Percentiles rank a stretch among this genome's conserved stretches.
These are phyloP conservation scores for Pythium pyrilobum DNA, from an alignment of 352 stramenopile species.

Conservation along the genomic window DNA sequence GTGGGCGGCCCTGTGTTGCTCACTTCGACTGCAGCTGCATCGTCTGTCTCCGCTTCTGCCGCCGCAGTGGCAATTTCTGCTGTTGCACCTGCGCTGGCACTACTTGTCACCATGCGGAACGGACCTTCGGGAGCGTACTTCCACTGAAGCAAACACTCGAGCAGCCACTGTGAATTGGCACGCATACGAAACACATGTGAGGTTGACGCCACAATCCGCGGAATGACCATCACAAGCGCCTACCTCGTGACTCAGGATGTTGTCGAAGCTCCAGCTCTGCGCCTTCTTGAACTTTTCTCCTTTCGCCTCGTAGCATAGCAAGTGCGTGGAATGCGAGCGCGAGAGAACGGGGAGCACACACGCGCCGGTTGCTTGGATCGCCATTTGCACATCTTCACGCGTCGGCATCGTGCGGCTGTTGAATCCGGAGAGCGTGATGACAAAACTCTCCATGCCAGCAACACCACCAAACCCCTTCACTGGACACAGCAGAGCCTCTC, in stretches of 20 bases:
- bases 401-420: constrained; percentile 68
- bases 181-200: background rate
- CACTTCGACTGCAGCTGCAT: background rate
- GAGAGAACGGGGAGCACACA: constrained; percentile 82
- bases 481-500: constrained; percentile 49
- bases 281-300: constrained; percentile 87
- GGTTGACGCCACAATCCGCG: constrained; percentile 1
- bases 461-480: constrained; percentile 67
- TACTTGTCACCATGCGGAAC: constrained; percentile 23
- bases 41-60: background rate
- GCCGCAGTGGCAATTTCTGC: background rate
- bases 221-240: background rate
- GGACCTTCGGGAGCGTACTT: constrained; percentile 46
- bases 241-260: constrained; percentile 79
- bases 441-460: constrained; percentile 67
- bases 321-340: constrained; percentile 73
- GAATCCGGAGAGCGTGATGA: constrained; percentile 82
- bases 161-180: constrained; percentile 50
- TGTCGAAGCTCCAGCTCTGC: constrained; percentile 72
- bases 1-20: background rate
- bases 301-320: constrained; percentile 69
- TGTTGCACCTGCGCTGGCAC: background rate
- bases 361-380: constrained; percentile 75
- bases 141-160: constrained; percentile 66
- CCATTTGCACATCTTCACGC: constrained; percentile 79